Percentiles rank a stretch among this genome's conserved stretches.
Conservation (phyloP, 2,329 filamentous ascomycete genomes). For the Sarocladiaceae sp. region DNA sequence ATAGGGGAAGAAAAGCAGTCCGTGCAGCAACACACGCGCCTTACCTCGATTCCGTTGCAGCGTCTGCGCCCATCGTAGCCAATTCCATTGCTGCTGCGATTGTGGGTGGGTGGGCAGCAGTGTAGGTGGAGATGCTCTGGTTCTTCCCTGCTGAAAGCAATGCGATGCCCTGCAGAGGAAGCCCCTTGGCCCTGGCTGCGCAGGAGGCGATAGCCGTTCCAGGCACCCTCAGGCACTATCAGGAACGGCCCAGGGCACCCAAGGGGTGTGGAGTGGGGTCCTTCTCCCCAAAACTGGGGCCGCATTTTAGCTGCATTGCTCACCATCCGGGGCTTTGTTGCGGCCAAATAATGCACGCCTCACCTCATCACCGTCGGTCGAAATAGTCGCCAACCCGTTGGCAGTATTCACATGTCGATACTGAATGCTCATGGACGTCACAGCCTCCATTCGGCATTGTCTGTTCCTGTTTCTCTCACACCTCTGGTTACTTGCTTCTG, state of each 20-base stretch:
- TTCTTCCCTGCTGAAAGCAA: not conserved
- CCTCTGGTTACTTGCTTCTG: too few species aligned
- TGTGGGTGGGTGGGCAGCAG: not conserved
- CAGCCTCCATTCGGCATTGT: not conserved
- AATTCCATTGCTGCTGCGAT: not conserved
- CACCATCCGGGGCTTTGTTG: not conserved
- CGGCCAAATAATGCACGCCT: not conserved
- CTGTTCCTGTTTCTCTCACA: not conserved
- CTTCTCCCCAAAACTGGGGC: not conserved
- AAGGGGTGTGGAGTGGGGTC: not conserved
- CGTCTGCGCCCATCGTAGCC: not conserved
- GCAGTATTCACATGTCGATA: not conserved
- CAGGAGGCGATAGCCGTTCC: not conserved
- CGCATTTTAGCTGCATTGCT: slow-evolving; percentile 8
- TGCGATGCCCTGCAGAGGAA: too few species aligned
- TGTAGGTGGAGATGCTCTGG: not conserved
- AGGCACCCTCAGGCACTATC: not conserved
- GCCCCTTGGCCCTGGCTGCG: too few species aligned
- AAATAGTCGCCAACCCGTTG: not conserved
- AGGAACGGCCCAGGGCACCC: not conserved
- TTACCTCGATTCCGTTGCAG: not conserved
- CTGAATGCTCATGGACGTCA: too few species aligned
- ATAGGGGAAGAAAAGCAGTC: slow-evolving; percentile 9
- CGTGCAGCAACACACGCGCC: not conserved
- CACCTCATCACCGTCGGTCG: not conserved